Conservation (phyloP, 1,284 basidiomycete species). For the Flammula alnicola region DNA sequence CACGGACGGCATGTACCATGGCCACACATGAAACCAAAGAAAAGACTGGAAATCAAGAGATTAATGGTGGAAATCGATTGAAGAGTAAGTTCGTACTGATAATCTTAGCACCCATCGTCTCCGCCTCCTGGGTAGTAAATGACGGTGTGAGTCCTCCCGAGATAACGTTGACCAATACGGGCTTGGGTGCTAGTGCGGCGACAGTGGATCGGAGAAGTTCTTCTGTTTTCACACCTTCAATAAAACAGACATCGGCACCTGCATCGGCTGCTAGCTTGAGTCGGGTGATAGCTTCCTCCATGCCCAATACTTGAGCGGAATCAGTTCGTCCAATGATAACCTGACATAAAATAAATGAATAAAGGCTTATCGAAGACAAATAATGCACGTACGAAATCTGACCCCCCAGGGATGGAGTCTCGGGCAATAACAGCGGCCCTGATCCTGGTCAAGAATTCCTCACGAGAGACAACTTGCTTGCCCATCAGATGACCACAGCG, state of each 20-base stretch:
- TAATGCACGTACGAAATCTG: constrained; percentile 48
- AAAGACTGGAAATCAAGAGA: constrained; percentile 1
- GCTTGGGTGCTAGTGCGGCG: constrained; percentile 39
- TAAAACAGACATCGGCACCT: constrained; percentile 83
- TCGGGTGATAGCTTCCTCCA: constrained; percentile 76
- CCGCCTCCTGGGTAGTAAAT: constrained; percentile 71
- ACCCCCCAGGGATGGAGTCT: constrained; percentile 70
- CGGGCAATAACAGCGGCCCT: constrained; percentile 77
- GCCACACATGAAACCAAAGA: constrained; percentile 65
- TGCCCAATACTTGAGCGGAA: constrained; percentile 76
- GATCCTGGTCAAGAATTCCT: constrained; percentile 77
- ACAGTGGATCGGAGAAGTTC: constrained; percentile 68
- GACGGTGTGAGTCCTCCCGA: constrained; percentile 78
- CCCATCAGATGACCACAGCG: constrained; percentile 82
- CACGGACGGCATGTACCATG: constrained; percentile 71
- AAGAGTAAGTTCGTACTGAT: constrained; percentile 56
- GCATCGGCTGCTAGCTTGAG: constrained; percentile 73
- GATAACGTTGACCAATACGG: constrained; percentile 71
- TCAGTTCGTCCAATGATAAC: constrained; percentile 83
- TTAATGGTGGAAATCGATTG: constrained; percentile 45
- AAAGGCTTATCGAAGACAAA: background rate
- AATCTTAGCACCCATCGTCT: constrained; percentile 72
- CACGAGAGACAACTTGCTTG: constrained; percentile 68
- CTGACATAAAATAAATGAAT: constrained; percentile 40
- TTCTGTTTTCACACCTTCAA: constrained; percentile 76